Conservation (phyloP, 352 stramenopile species). For the Pythium diclinum region DNA sequence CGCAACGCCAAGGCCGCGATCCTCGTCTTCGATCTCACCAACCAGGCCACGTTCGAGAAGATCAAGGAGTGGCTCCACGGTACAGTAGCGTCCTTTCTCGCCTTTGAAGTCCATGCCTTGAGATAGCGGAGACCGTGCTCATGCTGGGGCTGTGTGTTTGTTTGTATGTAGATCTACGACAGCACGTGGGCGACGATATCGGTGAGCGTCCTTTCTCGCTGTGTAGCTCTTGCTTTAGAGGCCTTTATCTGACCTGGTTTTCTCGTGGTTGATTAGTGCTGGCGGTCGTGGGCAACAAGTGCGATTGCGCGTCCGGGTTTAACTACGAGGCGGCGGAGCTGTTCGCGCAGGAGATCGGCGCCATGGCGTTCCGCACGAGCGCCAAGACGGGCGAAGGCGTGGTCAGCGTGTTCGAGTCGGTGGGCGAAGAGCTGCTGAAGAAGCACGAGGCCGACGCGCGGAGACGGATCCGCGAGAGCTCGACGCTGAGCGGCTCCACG, state of each 20-base stretch:
- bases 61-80: slow-evolving; percentile 85
- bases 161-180: slow-evolving; percentile 50
- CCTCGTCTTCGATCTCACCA: slow-evolving; percentile 82
- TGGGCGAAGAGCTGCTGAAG: slow-evolving; percentile 71
- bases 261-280: slow-evolving; percentile 37
- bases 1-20: slow-evolving; percentile 87
- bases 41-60: slow-evolving; percentile 77
- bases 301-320: slow-evolving; percentile 60
- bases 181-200: slow-evolving; percentile 78
- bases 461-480: slow-evolving; percentile 44
- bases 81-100: slow-evolving; percentile 18
- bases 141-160: slow-evolving; percentile 7
- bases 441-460: slow-evolving; percentile 71
- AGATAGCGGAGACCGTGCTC: not conserved
- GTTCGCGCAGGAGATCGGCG: slow-evolving; percentile 77
- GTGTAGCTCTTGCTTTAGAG: too few species aligned
- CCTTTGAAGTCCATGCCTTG: too few species aligned
- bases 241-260: not conserved
- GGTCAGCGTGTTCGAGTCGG: slow-evolving; percentile 66
- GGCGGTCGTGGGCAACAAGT: slow-evolving; percentile 84
- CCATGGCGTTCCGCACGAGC: slow-evolving; percentile 78
- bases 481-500: slow-evolving; percentile 18
- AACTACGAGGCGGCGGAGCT: slow-evolving; percentile 67
- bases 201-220: slow-evolving; percentile 15
- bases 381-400: slow-evolving; percentile 82